Evolutionary conservation across 2,329 filamentous ascomycete species (phyloP), one percentile per base, ranked within the genome.

Genomic region (Raffaelea arxii): DNA sequence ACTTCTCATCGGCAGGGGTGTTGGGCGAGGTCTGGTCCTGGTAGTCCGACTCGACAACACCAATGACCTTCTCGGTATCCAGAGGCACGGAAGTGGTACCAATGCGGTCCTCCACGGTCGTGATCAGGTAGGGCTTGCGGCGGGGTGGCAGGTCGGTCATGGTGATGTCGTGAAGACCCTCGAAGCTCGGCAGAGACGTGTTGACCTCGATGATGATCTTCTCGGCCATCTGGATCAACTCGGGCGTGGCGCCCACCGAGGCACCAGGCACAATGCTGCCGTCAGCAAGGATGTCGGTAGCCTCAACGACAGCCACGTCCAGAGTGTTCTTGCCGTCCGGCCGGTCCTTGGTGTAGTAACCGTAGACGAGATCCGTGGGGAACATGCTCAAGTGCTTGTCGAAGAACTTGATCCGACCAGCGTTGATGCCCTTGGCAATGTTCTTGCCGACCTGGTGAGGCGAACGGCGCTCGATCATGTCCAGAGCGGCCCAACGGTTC

Each of bases 321-420:
- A 94, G 70, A 56, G 77, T 81, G 59, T 83, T 85, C 53, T 77
- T 75, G 59, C 84, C 86, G 52, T 76, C 75, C 6, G 80, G 75
- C 59, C 82, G 83, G 62, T 94, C 77, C 63, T 87, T 82, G 12
- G 88, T 94, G 69, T 94, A 94, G 66, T 75, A 91, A 25, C 86
- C 85, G 62, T 92, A 92, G 63, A 91, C 84, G 53, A 94, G 70
- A 61, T 94, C 88, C 35, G 82, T 76, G 4, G 88, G 88, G 63
- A 94, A 94, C 88, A 94, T 94, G 65, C 83, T 89, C 60, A 94
- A 64, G 69, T 94, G 88, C 70, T 94, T 94, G 64, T 94, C 88
- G 62, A 94, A 94, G 67, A 94, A 94, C 52, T 91, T 81, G 67
- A 94, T 94, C 55, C 83, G 75, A 38, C 88, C 88, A 56, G 83